Percentiles rank a stretch among this genome's conserved stretches.
These are phyloP conservation scores for Pachysandra terminalis DNA, from an alignment of 164 flowering plant species.

Conservation along the genomic window DNA sequence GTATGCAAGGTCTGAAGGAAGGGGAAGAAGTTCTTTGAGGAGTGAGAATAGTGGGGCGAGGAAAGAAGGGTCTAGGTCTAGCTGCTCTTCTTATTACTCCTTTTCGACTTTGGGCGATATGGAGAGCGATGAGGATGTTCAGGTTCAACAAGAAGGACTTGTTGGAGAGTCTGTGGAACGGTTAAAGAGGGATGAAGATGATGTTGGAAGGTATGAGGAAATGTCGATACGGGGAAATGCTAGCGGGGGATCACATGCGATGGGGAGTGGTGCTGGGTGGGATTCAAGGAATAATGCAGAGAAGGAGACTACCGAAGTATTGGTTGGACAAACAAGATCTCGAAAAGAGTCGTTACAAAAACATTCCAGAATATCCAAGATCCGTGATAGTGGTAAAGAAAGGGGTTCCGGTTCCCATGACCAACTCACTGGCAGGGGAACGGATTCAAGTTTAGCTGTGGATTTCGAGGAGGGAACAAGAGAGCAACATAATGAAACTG, in stretches of 20 bases:
- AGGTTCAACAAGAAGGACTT: too few relatives aligned
- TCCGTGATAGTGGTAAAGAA: slow-evolving; percentile 13
- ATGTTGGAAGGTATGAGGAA: slow-evolving; percentile 12
- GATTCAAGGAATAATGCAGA: slow-evolving; percentile 47
- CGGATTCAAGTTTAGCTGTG: slow-evolving; percentile 11
- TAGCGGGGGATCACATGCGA: slow-evolving; percentile 3
- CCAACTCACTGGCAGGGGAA: slow-evolving; percentile 18
- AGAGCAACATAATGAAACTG: slow-evolving; percentile 21
- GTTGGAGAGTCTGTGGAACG: slow-evolving; percentile 20
- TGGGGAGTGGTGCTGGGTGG: slow-evolving; percentile 22
- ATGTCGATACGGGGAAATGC: slow-evolving; percentile 12
- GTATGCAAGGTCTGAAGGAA: slow-evolving; percentile 1
- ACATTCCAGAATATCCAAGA: slow-evolving; percentile 16
- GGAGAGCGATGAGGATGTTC: slow-evolving; percentile 26
- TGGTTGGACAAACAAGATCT: slow-evolving; percentile 25
- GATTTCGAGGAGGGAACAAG: slow-evolving; percentile 24
- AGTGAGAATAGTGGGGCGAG: slow-evolving; percentile 30
- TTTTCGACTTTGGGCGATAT: slow-evolving; percentile 33
- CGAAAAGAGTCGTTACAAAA: slow-evolving; percentile 17
- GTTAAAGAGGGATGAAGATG: slow-evolving; percentile 18
- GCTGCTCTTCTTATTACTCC: slow-evolving; percentile 67
- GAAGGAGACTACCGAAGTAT: slow-evolving; percentile 41
- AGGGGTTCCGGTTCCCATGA: slow-evolving; percentile 27
- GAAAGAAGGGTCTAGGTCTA: slow-evolving; percentile 50
- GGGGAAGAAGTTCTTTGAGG: slow-evolving; percentile 17